A percentile compares a stretch with the other conserved stretches of the same genome.
phyloP scores from a whole-genome alignment of 208 protist species.

The Trypanosomatidae sp. region DNA sequence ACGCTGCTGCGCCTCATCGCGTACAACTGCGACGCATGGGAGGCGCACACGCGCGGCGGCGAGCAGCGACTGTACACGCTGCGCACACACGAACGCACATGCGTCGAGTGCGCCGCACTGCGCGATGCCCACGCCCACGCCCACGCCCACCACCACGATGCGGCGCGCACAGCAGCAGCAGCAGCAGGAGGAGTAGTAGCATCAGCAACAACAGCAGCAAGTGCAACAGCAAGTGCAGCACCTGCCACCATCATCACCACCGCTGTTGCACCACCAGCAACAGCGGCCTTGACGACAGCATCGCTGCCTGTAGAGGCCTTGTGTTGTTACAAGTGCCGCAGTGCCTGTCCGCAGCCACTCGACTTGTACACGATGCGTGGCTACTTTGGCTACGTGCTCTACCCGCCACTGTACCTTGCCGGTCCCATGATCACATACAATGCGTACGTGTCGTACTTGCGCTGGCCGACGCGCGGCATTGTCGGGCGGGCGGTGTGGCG shows the following conservation, averaged over 20 bases:
- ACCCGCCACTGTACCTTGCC: slow-evolving; percentile 76
- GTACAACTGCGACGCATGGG: slow-evolving; percentile 39
- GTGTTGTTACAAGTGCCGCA: slow-evolving; percentile 31
- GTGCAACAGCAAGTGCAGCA: neutral
- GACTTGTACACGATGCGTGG: slow-evolving; percentile 33
- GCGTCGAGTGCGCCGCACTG: slow-evolving; percentile 23
- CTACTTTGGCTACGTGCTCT: slow-evolving; percentile 78
- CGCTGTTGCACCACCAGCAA: neutral
- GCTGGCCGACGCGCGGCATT: slow-evolving; percentile 20
- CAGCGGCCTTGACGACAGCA: neutral
- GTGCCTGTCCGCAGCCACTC: slow-evolving; percentile 16
- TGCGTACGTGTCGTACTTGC: slow-evolving; percentile 68
- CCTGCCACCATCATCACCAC: neutral
- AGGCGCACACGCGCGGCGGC: slow-evolving; percentile 6
- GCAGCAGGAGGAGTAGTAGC: neutral
- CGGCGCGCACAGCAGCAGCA: neutral
- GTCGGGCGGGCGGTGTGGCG: slow-evolving; percentile 2
- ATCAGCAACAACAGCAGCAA: neutral
- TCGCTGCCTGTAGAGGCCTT: slow-evolving; percentile 7
- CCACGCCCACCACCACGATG: neutral
- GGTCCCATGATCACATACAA: slow-evolving; percentile 83
- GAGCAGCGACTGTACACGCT: slow-evolving; percentile 3
- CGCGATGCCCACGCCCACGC: slow-evolving; percentile 5
- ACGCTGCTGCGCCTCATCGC: slow-evolving; percentile 64
- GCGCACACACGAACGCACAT: slow-evolving; percentile 15